These are phyloP conservation scores for Neospora caninum DNA, from an alignment of 169 alveolate species.

Conservation along the genomic window DNA sequence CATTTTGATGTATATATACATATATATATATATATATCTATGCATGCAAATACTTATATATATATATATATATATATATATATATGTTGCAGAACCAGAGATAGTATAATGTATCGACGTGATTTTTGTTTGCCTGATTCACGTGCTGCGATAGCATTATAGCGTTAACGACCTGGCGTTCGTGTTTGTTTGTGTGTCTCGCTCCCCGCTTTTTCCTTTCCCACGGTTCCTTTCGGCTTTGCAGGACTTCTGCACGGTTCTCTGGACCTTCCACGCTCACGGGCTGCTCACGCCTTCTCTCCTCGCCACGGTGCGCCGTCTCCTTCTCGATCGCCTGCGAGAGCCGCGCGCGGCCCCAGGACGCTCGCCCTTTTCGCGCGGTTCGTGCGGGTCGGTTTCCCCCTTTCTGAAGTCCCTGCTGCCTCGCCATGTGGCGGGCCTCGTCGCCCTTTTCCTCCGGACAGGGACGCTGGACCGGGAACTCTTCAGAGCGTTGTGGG, in stretches of 20 bases:
- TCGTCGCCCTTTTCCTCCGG: background rate
- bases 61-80: background rate
- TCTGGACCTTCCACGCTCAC: slow-evolving; percentile 3
- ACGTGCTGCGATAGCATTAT: no score
- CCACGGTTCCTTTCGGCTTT: background rate
- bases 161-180: no score
- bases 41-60: background rate
- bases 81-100: background rate
- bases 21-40: background rate
- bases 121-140: background rate
- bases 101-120: no score
- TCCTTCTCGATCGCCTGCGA: background rate
- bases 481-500: background rate
- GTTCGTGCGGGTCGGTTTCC: background rate
- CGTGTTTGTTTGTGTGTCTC: no score
- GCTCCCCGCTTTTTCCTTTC: background rate
- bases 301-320: background rate
- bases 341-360: background rate
- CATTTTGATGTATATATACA: background rate
- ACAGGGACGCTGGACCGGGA: background rate
- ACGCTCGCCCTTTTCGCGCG: background rate
- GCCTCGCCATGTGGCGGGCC: background rate
- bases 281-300: background rate
- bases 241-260: background rate
- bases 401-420: background rate